Percentiles rank a stretch among this genome's conserved stretches.
These are phyloP conservation scores for Sequoiadendron giganteum DNA, from an alignment of 75 land plant genomes.

Conservation along the genomic window DNA sequence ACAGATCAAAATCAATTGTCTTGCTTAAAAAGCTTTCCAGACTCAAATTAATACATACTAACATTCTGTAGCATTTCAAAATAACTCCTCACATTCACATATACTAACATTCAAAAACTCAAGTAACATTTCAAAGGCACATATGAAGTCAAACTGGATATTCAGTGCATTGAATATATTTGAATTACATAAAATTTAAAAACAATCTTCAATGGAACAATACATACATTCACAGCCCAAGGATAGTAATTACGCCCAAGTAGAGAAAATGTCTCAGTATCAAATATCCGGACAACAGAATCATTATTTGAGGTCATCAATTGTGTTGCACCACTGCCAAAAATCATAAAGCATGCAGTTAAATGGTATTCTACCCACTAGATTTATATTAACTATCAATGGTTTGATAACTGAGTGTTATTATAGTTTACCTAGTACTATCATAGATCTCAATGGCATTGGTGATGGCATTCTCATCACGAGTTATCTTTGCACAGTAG, in stretches of 20 bases:
- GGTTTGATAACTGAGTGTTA: not conserved
- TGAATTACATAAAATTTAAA: not conserved
- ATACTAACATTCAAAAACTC: too few relatives aligned
- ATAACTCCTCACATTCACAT: not conserved
- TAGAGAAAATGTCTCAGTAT: constrained; percentile 34
- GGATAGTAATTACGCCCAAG: constrained; percentile 31
- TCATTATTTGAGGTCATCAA: constrained; percentile 50
- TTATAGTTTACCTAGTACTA: constrained; percentile 47
- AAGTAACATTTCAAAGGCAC: not conserved
- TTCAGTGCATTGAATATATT: not conserved
- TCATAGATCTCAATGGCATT: constrained; percentile 81
- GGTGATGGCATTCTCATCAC: constrained; percentile 94
- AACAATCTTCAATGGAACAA: constrained; percentile 4
- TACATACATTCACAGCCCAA: constrained; percentile 44
- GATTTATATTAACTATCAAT: not conserved
- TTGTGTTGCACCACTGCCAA: constrained; percentile 33
- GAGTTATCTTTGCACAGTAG: constrained; percentile 80
- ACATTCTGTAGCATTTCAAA: not conserved
- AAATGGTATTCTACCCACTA: not conserved
- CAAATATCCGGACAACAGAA: constrained; percentile 47
- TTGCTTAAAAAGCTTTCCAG: not conserved
- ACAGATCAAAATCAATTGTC: not conserved
- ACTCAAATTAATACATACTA: not conserved
- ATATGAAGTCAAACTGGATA: not conserved
- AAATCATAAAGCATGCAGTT: not conserved